Evolutionary conservation across 148 eudicot species (phyloP), one percentile per base, ranked within the genome.

Genomic region (Linanthus parryae): DNA sequence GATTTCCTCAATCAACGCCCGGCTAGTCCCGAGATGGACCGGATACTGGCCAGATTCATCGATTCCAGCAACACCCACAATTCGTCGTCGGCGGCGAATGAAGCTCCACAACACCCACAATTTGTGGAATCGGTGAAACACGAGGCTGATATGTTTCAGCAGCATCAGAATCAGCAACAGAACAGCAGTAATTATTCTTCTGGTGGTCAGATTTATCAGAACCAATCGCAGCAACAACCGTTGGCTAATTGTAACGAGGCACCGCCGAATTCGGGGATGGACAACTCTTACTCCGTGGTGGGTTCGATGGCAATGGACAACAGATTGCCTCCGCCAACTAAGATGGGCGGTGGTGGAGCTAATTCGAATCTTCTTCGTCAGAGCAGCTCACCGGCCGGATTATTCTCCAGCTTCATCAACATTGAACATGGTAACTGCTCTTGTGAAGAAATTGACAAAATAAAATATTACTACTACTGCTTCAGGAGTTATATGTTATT

Each of bases 311-410:
- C 52, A 22, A 59, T 68, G 49, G 47, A 70, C 28, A 14, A 7
- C 34, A 25, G 20, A 51, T 54, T 62, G 8, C 17, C 49, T 47
- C 38, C 70, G 5, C 75, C 54, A 31, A 74, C 74, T 67, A 83
- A 77, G 64, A 70, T 68, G 55, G 70, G 61, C 25, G 43, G 38
- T 33, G 47, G 44, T 33, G 51, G 52, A 39, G 72, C 76, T 53
- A 68, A 51, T 61, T 55, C 70, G 13, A 68, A 67, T 71, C 89
- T 92, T 19, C 57, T 74, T 31, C 89, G 99, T 6, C 85, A 92
- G 46, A 82, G 79, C 65, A 92, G 96, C 53, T 84, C 88, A 1
- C 99, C 99, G 35, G 96, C 94, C 28, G 90, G 90, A 19, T 73
- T 87, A 28, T 82, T 92, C 48, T 72, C 69, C 48, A 67, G 73